Percentiles rank a stretch among this genome's conserved stretches.
These are phyloP conservation scores for Paxillus ammoniavirescens DNA, from an alignment of 768 basidiomycete species.

Conservation along the genomic window DNA sequence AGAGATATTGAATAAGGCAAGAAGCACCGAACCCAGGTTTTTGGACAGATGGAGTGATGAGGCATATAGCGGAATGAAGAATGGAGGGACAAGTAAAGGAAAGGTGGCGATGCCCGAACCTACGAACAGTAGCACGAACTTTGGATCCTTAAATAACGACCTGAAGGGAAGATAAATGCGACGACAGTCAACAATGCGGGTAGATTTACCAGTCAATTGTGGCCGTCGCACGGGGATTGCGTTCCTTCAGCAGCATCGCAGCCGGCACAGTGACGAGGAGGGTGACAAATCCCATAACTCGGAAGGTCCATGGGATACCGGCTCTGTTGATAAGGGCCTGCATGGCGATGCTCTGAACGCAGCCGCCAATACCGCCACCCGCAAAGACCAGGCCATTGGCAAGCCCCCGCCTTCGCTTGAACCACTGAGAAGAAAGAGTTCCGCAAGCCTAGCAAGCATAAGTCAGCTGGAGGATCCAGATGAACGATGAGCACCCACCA, in stretches of 20 bases:
- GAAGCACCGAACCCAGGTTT: constrained; percentile 25
- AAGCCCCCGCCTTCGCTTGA: constrained; percentile 30
- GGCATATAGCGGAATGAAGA: constrained; percentile 37
- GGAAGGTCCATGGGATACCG: constrained; percentile 32
- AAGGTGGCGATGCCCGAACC: constrained; percentile 35
- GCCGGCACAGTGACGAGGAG: constrained; percentile 26
- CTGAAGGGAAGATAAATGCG: constrained; percentile 8
- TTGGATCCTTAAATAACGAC: constrained; percentile 30
- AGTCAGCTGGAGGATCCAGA: background rate
- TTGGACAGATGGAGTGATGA: constrained; percentile 25
- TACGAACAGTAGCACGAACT: constrained; percentile 28
- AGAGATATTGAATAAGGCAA: constrained; percentile 34
- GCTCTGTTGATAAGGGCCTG: constrained; percentile 26
- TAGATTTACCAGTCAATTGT: constrained; percentile 21
- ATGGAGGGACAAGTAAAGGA: constrained; percentile 35
- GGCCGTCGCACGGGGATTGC: constrained; percentile 13
- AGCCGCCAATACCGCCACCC: constrained; percentile 33
- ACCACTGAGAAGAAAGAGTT: constrained; percentile 36
- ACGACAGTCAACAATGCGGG: background rate
- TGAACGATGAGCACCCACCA: constrained; percentile 13
- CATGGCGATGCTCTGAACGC: constrained; percentile 27
- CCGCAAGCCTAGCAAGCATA: constrained; percentile 22
- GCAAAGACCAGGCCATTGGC: constrained; percentile 36
- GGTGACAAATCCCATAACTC: constrained; percentile 29
- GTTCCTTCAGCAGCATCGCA: constrained; percentile 27